Base-by-base conservation (phyloP, 2,329 filamentous ascomycete species). In the Thielaviopsis musarum region DNA sequence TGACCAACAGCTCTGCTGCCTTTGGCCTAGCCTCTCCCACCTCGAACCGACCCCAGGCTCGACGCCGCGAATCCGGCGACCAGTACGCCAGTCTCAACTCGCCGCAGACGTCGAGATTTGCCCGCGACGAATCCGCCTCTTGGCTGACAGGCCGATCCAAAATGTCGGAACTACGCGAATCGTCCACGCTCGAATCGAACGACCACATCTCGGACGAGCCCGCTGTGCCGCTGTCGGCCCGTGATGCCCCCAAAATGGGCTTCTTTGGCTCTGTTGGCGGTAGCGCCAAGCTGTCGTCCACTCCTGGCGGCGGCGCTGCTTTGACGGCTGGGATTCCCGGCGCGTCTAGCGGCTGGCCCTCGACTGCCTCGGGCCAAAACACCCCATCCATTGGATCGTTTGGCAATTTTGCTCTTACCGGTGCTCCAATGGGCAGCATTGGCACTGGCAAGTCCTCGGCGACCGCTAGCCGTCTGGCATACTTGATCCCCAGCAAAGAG, bases 21-120 rank as follows among this genome's bases (percentile, higher is more conserved):
- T 91, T 85, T 70, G 85, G 82, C 26, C 74, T 88, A 55, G 80
- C 84, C 49, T 91, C 90, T 12, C 88, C 90, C 2, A 85, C 83
- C 9, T 80, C 80, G 28, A 75, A 83, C 45, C 82, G 91, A 64
- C 88, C 89, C 2, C 81, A 83, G 26, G 83, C 83, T 41, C 83
- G 91, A 65, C 88, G 91, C 66, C 85, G 91, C 62, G 91, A 95
- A 70, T 93, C 91, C 0, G 72, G 74, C 12, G 87, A 89, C 65
- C 86, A 71, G 30, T 82, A 76, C 65, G 75, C 73, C 59, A 73
- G 75, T 66, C 67, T 81, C 52, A 75, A 75, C 13, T 90, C 84
- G 19, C 86, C 85, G 1, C 80, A 81, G 26, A 71, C 76, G 26
- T 71, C 75, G 26, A 76, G 84, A 28, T 83, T 84, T 59, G 69